Base-by-base conservation (phyloP, 140 eudicot genomes). In the Flaveria floridana region DNA sequence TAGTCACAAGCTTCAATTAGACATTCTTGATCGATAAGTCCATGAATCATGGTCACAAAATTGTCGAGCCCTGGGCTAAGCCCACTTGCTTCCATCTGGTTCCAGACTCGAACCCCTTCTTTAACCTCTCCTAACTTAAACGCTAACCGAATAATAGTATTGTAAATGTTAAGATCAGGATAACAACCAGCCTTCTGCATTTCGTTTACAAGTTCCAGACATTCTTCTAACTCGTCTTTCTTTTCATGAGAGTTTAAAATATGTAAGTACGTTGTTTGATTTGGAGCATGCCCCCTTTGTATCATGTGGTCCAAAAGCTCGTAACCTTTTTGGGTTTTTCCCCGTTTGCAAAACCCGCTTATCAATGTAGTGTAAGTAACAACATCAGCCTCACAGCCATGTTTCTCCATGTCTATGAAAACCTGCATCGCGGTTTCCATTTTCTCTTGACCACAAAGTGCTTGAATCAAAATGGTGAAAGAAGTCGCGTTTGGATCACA, bases 221-320 rank as follows among this genome's bases (percentile, higher is more conserved):
- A 89, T 66, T 92, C 95, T 48, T 92, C 98, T 13, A 89, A 18
- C 51, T 92, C 90, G n/a, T 92, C 96, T 78, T 92, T 92, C 84
- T 86, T 92, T 86, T 92, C 98, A 55, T 89, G 96, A 41, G 98
- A 85, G 78, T 87, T 58, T 74, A 92, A 46, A 9, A 92, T 84
- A 66, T 84, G 84, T 69, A 89, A 65, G 78, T 87, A 92, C 26
- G 95, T 92, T 3, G 87, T 82, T 58, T 86, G 92, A 73, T 85
- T 90, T 2, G 95, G 98, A 37, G 76, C 47, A 47, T 85, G 86
- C 18, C 95, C 98, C 71, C 59, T 76, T 61, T 86, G 89, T 78
- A 92, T 80, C 98, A 92, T 89, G 58, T 57, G 81, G 65, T 87
- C 87, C 71, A 92, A 77, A 77, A 89, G 70, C 84, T 86, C 92